phyloP scores from a whole-genome alignment of 2,329 filamentous ascomycete species.

The Xylariaceae sp. region DNA sequence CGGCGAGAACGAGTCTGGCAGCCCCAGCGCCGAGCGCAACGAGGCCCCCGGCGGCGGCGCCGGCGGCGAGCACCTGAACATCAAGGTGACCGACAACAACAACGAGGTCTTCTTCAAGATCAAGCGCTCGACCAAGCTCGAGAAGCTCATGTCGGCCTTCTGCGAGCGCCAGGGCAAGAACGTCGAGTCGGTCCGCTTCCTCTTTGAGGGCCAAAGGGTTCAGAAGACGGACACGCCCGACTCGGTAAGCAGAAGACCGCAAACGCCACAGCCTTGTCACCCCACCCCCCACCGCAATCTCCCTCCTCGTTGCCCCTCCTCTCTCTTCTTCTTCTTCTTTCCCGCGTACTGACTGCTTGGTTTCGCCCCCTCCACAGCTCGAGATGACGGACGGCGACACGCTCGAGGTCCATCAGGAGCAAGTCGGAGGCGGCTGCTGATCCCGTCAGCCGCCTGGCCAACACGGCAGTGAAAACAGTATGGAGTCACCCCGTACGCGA shows the following conservation, averaged over 20 bases:
- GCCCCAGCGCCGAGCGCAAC: conserved; percentile 32
- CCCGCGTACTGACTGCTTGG: too few relatives aligned
- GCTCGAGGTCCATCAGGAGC: conserved; percentile 95
- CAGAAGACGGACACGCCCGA: conserved; percentile 86
- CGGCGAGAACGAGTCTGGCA: conserved; percentile 43
- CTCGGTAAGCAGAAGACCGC: conserved; percentile 56
- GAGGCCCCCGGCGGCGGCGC: conserved; percentile 36
- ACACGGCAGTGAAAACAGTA: not conserved
- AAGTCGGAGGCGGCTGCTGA: conserved; percentile 64
- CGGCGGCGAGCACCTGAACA: conserved; percentile 78
- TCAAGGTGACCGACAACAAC: conserved; percentile 98
- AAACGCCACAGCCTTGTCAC: not conserved
- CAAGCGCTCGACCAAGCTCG: conserved; percentile 89
- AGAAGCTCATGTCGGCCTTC: conserved; percentile 98
- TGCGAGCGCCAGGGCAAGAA: conserved; percentile 94
- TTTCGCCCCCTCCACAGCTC: conserved; percentile 50
- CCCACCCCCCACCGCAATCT: not conserved
- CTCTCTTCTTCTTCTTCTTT: too few relatives aligned
- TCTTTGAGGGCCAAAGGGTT: conserved; percentile 93
- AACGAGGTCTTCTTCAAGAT: conserved; percentile 99
- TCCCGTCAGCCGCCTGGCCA: conserved; percentile 17
- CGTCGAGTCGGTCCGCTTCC: conserved; percentile 75
- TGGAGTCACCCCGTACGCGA: too few relatives aligned
- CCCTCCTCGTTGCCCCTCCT: too few relatives aligned
- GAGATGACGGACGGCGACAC: conserved; percentile 97